phyloP scores from a whole-genome alignment of 805 yeast species.

The Wickerhamiella sergipiensis region DNA sequence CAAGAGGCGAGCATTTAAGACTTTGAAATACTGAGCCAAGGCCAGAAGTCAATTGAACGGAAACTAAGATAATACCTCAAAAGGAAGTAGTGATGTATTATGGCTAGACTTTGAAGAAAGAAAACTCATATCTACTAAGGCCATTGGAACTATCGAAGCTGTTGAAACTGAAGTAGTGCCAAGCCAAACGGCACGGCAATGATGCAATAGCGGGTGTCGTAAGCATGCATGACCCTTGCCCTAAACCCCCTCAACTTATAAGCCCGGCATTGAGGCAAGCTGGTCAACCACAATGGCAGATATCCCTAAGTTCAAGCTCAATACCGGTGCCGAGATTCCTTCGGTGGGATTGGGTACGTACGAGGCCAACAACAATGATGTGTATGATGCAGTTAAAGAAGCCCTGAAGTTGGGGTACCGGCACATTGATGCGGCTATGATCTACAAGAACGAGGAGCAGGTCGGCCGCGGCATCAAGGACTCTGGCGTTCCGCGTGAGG shows the following conservation, averaged over 20 bases:
- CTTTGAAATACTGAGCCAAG: too few relatives aligned
- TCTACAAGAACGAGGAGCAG: slow-evolving; percentile 49
- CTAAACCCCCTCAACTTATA: background rate
- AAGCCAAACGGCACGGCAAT: background rate
- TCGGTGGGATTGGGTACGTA: slow-evolving; percentile 13
- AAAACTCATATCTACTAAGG: too few relatives aligned
- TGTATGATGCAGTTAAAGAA: slow-evolving; percentile 32
- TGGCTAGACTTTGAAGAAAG: too few relatives aligned
- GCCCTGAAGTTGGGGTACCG: slow-evolving; percentile 59
- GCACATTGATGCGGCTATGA: slow-evolving; percentile 62
- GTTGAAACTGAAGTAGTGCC: too few relatives aligned
- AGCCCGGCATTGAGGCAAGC: background rate
- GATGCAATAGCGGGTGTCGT: background rate
- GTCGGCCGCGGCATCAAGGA: slow-evolving; percentile 43
- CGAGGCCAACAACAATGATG: slow-evolving; percentile 11
- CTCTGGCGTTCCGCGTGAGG: slow-evolving; percentile 31
- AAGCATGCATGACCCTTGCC: background rate
- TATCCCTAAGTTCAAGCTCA: slow-evolving; percentile 23
- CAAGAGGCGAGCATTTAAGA: too few relatives aligned
- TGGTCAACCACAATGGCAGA: background rate
- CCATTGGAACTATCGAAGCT: too few relatives aligned
- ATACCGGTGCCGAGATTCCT: slow-evolving; percentile 9
- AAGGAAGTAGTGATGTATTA: too few relatives aligned
- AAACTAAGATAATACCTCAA: too few relatives aligned
- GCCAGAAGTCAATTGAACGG: too few relatives aligned